These are phyloP conservation scores for Solanum virginianum DNA, from an alignment of 257 asterid genomes.

Conservation along the genomic window DNA sequence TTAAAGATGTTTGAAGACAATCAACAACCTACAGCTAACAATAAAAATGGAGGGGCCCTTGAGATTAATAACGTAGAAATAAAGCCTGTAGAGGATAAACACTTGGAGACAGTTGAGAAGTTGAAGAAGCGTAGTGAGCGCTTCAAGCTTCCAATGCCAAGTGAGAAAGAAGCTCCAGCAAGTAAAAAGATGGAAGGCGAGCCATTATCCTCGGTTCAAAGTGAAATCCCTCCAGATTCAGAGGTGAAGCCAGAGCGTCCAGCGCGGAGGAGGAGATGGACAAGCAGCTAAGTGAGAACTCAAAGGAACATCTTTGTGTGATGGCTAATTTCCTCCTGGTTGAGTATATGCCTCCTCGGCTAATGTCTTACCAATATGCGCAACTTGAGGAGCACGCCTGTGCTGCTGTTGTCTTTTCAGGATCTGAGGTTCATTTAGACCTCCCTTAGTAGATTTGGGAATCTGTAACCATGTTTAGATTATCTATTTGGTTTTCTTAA, in stretches of 20 bases:
- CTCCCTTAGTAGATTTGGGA: not conserved
- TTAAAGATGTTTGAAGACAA: conserved; percentile 27
- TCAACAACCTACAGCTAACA: conserved; percentile 25
- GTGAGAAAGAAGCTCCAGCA: conserved; percentile 50
- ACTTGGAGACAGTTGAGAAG: conserved; percentile 86
- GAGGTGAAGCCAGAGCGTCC: conserved; percentile 93
- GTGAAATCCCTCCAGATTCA: conserved; percentile 38
- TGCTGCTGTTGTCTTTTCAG: conserved; percentile 4
- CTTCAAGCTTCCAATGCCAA: conserved; percentile 92
- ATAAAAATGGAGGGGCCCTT: conserved; percentile 21
- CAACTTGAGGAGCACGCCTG: not conserved
- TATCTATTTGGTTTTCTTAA: not conserved
- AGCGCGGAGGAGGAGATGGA: conserved; percentile 89
- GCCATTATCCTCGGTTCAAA: conserved; percentile 28
- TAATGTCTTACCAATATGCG: not conserved
- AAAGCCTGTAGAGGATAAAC: conserved; percentile 46
- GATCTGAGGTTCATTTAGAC: not conserved
- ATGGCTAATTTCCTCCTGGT: not conserved
- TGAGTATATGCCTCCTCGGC: not conserved
- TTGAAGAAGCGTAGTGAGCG: conserved; percentile 92
- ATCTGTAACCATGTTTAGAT: not conserved
- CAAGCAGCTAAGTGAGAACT: conserved; percentile 33
- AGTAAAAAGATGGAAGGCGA: conserved; percentile 50
- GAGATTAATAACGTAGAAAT: conserved; percentile 26
- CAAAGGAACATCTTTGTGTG: not conserved